Conservation (phyloP, 176 grass and related monocot genomes). For the Hordeum marinum region DNA sequence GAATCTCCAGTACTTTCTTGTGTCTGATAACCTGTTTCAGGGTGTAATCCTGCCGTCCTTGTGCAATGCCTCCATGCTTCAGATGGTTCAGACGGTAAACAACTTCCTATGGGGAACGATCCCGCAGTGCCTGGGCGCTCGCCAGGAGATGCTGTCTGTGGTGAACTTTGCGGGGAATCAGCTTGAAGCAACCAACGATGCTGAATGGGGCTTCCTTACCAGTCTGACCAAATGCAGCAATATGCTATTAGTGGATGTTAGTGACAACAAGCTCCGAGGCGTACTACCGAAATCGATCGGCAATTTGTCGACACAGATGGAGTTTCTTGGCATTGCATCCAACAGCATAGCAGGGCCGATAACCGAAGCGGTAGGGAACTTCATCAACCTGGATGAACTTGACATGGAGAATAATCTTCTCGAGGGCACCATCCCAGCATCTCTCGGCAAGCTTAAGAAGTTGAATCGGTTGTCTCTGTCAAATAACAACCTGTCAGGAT, state of each 20-base stretch:
- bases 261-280: not conserved
- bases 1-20: not conserved
- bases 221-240: constrained; percentile 20
- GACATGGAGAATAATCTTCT: not conserved
- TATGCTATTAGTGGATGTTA: not conserved
- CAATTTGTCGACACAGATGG: constrained; percentile 7
- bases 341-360: constrained; percentile 21
- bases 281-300: not conserved
- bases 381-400: constrained; percentile 1
- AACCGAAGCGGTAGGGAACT: not conserved
- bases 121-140: not conserved
- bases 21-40: constrained; percentile 15
- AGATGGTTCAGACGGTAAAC: not conserved
- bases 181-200: constrained; percentile 14
- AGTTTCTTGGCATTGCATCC: not conserved
- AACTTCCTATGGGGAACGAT: constrained; percentile 20
- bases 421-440: not conserved
- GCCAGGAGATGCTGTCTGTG: not conserved
- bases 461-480: not conserved
- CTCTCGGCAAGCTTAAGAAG: not conserved
- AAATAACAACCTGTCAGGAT: constrained; percentile 7
- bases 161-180: constrained; percentile 8
- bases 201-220: constrained; percentile 3
- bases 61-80: constrained; percentile 30
- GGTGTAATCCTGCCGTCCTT: not conserved